Evolutionary conservation across 1,139 yeast genomes (phyloP), one percentile per base, ranked within the genome.

Genomic region (Yamadazyma spencermartinsiae): DNA sequence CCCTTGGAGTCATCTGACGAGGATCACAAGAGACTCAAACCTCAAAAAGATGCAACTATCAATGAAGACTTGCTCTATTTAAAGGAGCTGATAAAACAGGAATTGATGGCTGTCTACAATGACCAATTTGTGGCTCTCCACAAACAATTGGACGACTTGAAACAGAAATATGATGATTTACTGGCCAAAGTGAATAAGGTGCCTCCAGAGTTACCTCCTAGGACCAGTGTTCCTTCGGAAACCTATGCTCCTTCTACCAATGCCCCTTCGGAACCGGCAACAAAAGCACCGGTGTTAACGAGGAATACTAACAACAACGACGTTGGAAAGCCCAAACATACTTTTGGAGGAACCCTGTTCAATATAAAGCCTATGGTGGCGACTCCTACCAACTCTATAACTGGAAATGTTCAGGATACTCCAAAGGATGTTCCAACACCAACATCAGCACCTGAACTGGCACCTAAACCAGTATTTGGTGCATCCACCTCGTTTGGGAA

Each of bases 401-500:
- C 35, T 16, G 16, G 10, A 19, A 4, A 5, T 10, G 5, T 30
- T 11, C 11, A 30, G 13, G n/a, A 9, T 7, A 27, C 39, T 19
- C 31, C 40, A 15, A 36, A 45, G 19, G 34, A 30, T 15, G 36
- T 46, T 17, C 39, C 49, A 10, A 3, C 31, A 4, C 11, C 31
- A 10, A 4, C n/a, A 7, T 10, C 5, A 6, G 32, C 43, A 1
- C 36, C 44, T n/a, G 12, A 8, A 23, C 7, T 12, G 5, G 16
- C 21, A 10, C 13, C 34, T 4, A 58, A 55, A 39, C 71, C 70
- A 2, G 69, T 63, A 1, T 71, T 71, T 54, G 76, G 76, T 4
- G 60, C 79, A 6, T 61, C 76, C n/a, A 69, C 76, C 2, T 54
- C 80, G 1, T 82, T 83, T 61, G 83, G 83, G n/a, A 78, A 72